Percentiles rank a stretch among this genome's conserved stretches.
These are phyloP conservation scores for Rhododendron kiyosumense DNA, from an alignment of 148 eudicot genomes.

Conservation along the genomic window DNA sequence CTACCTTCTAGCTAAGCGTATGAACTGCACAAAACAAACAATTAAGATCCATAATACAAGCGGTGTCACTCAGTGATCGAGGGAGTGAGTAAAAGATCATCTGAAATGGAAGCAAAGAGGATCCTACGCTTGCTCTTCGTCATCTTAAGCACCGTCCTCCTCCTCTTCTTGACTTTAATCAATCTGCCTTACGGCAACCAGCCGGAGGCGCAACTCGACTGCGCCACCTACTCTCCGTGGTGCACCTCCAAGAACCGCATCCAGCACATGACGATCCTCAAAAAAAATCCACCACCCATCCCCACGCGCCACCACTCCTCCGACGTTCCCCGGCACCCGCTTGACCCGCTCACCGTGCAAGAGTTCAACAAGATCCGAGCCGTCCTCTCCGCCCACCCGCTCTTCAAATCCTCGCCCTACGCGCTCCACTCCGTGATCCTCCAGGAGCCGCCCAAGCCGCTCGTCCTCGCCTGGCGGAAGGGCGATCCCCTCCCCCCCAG, in stretches of 20 bases:
- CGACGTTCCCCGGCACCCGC: constrained; percentile 62
- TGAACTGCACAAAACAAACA: too few relatives aligned
- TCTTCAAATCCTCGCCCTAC: constrained; percentile 34
- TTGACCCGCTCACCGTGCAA: constrained; percentile 75
- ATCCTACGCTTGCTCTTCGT: constrained; percentile 39
- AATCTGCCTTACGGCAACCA: constrained; percentile 34
- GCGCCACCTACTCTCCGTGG: constrained; percentile 26
- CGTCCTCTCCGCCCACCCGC: constrained; percentile 44
- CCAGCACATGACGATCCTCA: constrained; percentile 7
- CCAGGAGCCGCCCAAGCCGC: constrained; percentile 61
- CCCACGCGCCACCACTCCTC: constrained; percentile 38
- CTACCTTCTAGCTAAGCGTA: background rate
- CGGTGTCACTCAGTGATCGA: background rate
- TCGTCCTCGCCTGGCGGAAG: constrained; percentile 53
- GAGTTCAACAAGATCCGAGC: constrained; percentile 52
- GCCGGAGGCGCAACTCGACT: constrained; percentile 26
- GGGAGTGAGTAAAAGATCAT: background rate
- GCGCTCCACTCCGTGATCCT: constrained; percentile 70
- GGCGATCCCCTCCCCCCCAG: constrained; percentile 68
- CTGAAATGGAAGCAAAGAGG: constrained; percentile 36
- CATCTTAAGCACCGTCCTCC: constrained; percentile 28
- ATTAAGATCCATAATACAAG: too few relatives aligned
- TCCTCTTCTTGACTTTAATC: constrained; percentile 37
- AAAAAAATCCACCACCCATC: constrained; percentile 14
- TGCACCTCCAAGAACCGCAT: constrained; percentile 34